These are phyloP conservation scores for Melampsora abietis-canadensis DNA, from an alignment of 1,284 basidiomycete genomes.

Conservation along the genomic window DNA sequence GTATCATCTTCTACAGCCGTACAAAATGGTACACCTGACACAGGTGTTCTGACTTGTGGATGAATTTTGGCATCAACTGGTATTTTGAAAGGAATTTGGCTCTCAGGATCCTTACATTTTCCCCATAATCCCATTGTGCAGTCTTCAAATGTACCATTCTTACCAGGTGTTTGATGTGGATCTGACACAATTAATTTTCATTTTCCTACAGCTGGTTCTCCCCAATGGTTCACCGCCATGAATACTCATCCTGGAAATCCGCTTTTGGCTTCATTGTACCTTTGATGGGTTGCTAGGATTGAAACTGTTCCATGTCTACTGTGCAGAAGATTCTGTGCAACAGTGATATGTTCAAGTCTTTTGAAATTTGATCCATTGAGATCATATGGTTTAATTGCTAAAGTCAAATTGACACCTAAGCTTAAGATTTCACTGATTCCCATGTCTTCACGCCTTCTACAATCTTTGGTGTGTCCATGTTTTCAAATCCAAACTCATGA, in stretches of 20 bases:
- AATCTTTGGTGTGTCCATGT: slow-evolving; percentile 76
- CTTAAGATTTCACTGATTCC: slow-evolving; percentile 88
- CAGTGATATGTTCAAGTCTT: slow-evolving; percentile 83
- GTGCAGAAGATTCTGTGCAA: slow-evolving; percentile 89
- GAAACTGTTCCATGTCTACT: slow-evolving; percentile 74
- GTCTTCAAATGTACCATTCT: slow-evolving; percentile 75
- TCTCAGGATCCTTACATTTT: slow-evolving; percentile 69
- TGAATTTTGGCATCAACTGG: slow-evolving; percentile 55
- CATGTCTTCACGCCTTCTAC: slow-evolving; percentile 77
- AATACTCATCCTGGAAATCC: slow-evolving; percentile 94
- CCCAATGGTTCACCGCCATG: slow-evolving; percentile 99
- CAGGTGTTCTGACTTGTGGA: slow-evolving; percentile 51
- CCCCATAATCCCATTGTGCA: slow-evolving; percentile 96
- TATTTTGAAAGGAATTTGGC: slow-evolving; percentile 64
- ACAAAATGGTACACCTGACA: slow-evolving; percentile 50
- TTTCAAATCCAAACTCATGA: slow-evolving; percentile 96
- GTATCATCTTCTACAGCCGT: slow-evolving; percentile 54
- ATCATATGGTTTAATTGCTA: slow-evolving; percentile 70
- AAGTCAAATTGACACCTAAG: slow-evolving; percentile 73
- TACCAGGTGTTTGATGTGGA: slow-evolving; percentile 54
- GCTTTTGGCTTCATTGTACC: slow-evolving; percentile 64
- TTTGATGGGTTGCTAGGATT: slow-evolving; percentile 71
- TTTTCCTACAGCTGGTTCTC: slow-evolving; percentile 80
- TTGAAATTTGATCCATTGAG: slow-evolving; percentile 76
- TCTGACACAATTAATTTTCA: slow-evolving; percentile 80